Conservation (phyloP, 495 filamentous ascomycete species). For the Penicillium fimorum region DNA sequence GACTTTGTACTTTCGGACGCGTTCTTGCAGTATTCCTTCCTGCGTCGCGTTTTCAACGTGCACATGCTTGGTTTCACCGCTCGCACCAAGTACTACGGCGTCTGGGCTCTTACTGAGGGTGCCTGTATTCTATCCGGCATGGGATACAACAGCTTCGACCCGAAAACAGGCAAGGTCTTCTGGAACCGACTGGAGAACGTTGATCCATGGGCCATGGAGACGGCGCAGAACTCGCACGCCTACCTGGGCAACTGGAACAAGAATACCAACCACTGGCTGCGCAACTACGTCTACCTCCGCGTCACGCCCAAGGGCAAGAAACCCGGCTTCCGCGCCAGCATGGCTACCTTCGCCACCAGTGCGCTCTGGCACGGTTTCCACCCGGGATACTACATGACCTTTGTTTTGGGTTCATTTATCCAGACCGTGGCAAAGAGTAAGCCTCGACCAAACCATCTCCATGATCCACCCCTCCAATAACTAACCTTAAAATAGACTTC, state of each 20-base stretch:
- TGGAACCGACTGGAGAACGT: constrained; percentile 92
- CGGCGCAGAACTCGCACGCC: constrained; percentile 83
- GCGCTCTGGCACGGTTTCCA: constrained; percentile 99
- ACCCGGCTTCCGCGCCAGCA: constrained; percentile 88
- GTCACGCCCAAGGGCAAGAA: constrained; percentile 96
- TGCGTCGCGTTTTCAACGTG: constrained; percentile 69
- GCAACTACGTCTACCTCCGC: constrained; percentile 92
- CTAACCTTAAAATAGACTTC: constrained; percentile 56
- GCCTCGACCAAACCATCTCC: constrained; percentile 19
- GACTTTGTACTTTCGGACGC: constrained; percentile 57
- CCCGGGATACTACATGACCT: constrained; percentile 91
- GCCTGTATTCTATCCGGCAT: constrained; percentile 92
- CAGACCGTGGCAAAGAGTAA: constrained; percentile 93
- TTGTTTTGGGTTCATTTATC: constrained; percentile 82
- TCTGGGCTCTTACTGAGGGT: constrained; percentile 90
- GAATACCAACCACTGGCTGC: constrained; percentile 96
- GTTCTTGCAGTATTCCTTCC: constrained; percentile 65
- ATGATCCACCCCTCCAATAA: background rate
- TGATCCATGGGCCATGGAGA: constrained; percentile 75
- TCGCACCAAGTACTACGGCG: constrained; percentile 91
- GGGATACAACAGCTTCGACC: constrained; percentile 90
- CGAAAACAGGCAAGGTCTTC: constrained; percentile 72
- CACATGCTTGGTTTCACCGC: constrained; percentile 79
- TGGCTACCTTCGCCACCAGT: constrained; percentile 91
- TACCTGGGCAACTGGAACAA: constrained; percentile 96